Conservation (phyloP, 2,329 filamentous ascomycete genomes). For the Aspergillus uvarum region DNA sequence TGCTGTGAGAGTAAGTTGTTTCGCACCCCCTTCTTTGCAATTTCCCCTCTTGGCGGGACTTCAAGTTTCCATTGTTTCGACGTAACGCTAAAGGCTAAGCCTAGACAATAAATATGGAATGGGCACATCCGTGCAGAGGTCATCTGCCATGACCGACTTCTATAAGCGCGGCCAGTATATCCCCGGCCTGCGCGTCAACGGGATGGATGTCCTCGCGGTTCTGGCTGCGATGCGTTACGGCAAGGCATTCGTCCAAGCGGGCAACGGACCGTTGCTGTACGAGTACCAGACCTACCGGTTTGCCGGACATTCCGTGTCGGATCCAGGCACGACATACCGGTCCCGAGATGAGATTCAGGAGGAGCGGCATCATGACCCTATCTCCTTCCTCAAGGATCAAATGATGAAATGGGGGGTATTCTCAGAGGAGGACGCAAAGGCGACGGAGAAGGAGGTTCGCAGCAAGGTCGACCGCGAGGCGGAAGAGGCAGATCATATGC, state of each 20-base stretch:
- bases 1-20: slow-evolving; percentile 87
- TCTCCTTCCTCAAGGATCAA: slow-evolving; percentile 92
- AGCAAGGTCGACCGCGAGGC: slow-evolving; percentile 82
- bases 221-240: slow-evolving; percentile 89
- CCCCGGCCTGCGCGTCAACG: slow-evolving; percentile 95
- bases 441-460: slow-evolving; percentile 87
- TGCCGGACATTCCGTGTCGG: slow-evolving; percentile 97
- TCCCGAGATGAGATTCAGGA: slow-evolving; percentile 98
- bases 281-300: slow-evolving; percentile 99
- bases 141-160: slow-evolving; percentile 93
- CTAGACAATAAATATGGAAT: slow-evolving; percentile 99
- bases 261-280: slow-evolving; percentile 87
- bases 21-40: neutral
- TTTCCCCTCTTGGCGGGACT: neutral
- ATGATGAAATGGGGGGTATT: slow-evolving; percentile 88
- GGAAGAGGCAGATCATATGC: slow-evolving; percentile 81
- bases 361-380: slow-evolving; percentile 88
- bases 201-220: slow-evolving; percentile 95
- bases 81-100: slow-evolving; percentile 3
- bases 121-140: slow-evolving; percentile 89
- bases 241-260: slow-evolving; percentile 75
- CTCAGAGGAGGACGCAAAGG: slow-evolving; percentile 88
- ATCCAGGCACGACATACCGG: slow-evolving; percentile 95
- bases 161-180: slow-evolving; percentile 99
- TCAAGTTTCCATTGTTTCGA: no score